Conservation (phyloP, 345 rosid species). For the Lagerstroemia speciosa region DNA sequence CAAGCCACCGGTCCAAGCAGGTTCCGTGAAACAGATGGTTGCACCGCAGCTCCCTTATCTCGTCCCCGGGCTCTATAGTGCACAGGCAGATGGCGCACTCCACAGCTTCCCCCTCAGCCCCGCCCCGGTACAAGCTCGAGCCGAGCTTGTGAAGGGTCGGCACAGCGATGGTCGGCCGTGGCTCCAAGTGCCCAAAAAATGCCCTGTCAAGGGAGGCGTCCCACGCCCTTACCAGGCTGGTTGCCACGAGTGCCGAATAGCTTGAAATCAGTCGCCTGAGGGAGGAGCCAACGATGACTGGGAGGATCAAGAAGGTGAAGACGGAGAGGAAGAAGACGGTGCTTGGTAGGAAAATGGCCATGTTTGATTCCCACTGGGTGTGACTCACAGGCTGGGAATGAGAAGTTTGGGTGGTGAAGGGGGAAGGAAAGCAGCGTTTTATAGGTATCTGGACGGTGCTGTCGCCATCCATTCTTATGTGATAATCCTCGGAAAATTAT, state of each 20-base stretch:
- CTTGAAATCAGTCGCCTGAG: not conserved
- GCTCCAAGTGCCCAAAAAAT: not conserved
- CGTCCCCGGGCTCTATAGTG: not conserved
- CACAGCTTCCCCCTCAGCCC: not conserved
- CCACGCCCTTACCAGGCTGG: not conserved
- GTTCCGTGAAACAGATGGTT: conserved; percentile 27
- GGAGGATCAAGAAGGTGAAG: not conserved
- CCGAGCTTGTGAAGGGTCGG: not conserved
- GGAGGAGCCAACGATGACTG: too few species aligned
- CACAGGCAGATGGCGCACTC: not conserved
- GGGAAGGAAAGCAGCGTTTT: too few species aligned
- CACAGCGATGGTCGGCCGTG: too few species aligned
- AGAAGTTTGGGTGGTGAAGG: too few species aligned
- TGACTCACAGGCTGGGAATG: too few species aligned
- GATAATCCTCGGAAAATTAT: too few species aligned
- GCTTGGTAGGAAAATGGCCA: too few species aligned
- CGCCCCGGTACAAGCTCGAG: not conserved
- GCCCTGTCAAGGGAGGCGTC: not conserved
- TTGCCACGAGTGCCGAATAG: not conserved
- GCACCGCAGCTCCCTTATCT: conserved; percentile 19
- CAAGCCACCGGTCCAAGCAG: conserved; percentile 30
- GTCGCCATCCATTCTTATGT: too few species aligned
- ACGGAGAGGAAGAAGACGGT: not conserved
- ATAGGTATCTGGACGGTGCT: too few species aligned
- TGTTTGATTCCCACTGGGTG: too few species aligned